A percentile compares a stretch with the other conserved stretches of the same genome.
Conservation (phyloP, 495 filamentous ascomycete genomes). For the Penicillium cataractarum region DNA sequence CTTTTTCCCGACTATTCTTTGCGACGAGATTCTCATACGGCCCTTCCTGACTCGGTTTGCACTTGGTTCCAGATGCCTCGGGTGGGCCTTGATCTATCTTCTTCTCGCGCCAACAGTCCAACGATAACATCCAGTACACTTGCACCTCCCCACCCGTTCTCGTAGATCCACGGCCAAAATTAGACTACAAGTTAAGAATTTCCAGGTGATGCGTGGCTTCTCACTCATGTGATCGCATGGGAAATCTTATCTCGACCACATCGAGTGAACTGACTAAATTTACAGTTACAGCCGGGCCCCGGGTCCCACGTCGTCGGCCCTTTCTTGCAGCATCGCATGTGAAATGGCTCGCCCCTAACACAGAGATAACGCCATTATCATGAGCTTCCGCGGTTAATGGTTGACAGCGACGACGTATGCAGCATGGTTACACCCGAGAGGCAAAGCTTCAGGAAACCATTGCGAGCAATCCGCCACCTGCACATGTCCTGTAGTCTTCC, state of each 20-base stretch:
- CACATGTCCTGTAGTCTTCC: neutral
- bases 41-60: neutral
- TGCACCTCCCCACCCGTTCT: neutral
- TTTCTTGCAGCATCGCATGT: conserved; percentile 15
- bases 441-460: neutral
- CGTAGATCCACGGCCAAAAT: conserved; percentile 15
- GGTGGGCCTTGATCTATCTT: neutral
- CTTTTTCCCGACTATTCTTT: neutral
- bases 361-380: conserved; percentile 5
- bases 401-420: neutral
- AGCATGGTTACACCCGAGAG: conserved; percentile 14
- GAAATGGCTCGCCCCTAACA: conserved; percentile 10
- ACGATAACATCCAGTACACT: neutral
- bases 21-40: neutral
- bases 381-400: conserved; percentile 18
- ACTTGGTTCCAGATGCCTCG: neutral
- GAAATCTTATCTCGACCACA: conserved; percentile 24
- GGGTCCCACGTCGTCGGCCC: conserved; percentile 3
- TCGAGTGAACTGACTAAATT: neutral
- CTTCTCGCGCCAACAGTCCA: neutral
- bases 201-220: conserved; percentile 15
- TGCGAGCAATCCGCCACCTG: conserved; percentile 16
- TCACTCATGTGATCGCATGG: conserved; percentile 15
- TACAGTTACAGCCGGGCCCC: neutral
- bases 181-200: conserved; percentile 14